Evolutionary conservation across 2,329 filamentous ascomycete genomes (phyloP).

Genomic region (Pleoardoris graminearum): DNA sequence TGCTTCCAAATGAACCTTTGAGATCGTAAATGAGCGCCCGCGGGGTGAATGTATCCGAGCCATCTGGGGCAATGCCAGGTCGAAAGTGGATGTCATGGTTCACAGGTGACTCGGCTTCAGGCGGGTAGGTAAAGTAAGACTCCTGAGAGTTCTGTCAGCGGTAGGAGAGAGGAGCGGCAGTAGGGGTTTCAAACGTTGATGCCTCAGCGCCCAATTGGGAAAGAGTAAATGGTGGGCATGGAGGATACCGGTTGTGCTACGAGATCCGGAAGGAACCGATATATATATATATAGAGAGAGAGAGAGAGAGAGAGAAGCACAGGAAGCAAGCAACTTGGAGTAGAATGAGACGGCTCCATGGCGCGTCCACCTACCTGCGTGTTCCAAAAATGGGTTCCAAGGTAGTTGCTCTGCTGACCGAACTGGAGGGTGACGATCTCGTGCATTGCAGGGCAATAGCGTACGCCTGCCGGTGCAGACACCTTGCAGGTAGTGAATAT

Average conservation of each 20-base stretch:
- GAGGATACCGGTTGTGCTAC: too few species aligned
- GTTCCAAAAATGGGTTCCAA: conserved; percentile 98
- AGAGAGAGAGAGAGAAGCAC: too few species aligned
- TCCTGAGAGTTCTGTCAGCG: conserved; percentile 71
- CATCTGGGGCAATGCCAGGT: conserved; percentile 78
- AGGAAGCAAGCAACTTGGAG: background rate
- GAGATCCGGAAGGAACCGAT: too few species aligned
- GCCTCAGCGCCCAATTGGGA: background rate
- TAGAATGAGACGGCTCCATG: background rate
- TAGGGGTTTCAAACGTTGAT: too few species aligned
- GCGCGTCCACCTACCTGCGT: conserved; percentile 63
- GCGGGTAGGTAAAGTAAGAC: conserved; percentile 92
- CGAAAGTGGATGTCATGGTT: conserved; percentile 90
- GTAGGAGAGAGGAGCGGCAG: background rate
- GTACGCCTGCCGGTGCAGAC: background rate
- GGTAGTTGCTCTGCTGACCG: conserved; percentile 88
- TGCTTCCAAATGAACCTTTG: conserved; percentile 87
- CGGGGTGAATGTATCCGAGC: conserved; percentile 88
- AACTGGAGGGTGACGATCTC: conserved; percentile 95
- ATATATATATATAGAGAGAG: too few species aligned
- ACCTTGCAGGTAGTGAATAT: background rate
- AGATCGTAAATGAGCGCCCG: conserved; percentile 92
- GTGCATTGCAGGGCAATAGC: conserved; percentile 70
- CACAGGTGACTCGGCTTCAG: conserved; percentile 64
- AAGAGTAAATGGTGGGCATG: background rate